Conservation (phyloP, 2,329 filamentous ascomycete genomes). For the Colletotrichum sp. region DNA sequence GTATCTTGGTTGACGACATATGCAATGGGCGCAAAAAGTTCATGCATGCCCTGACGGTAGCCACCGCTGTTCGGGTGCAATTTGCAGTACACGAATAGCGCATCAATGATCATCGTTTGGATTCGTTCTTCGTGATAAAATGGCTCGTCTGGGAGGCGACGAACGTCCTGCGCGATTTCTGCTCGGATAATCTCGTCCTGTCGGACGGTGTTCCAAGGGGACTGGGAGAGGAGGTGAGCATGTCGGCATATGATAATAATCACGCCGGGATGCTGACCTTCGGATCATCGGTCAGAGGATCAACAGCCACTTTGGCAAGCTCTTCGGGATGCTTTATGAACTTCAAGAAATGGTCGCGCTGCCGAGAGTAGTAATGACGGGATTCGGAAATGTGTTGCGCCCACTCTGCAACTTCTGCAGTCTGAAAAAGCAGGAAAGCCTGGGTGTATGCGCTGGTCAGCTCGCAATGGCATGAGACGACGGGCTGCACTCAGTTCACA, state of each 20-base stretch:
- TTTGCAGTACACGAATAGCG: constrained; percentile 95
- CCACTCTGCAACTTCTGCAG: constrained; percentile 71
- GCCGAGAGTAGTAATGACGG: constrained; percentile 74
- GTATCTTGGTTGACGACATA: constrained; percentile 86
- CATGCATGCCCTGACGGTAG: constrained; percentile 99
- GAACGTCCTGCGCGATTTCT: constrained; percentile 94
- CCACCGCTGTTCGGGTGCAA: constrained; percentile 83
- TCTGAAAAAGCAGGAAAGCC: constrained; percentile 82
- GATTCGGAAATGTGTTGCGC: constrained; percentile 68
- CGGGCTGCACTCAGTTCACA: not conserved
- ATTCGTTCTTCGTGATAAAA: constrained; percentile 84
- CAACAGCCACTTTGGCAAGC: constrained; percentile 70
- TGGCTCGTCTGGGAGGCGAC: constrained; percentile 87
- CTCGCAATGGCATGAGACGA: not conserved
- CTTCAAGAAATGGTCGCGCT: constrained; percentile 77
- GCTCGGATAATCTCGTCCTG: constrained; percentile 82
- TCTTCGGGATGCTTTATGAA: constrained; percentile 87
- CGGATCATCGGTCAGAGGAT: constrained; percentile 85
- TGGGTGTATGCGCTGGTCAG: constrained; percentile 36
- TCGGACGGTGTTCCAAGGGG: constrained; percentile 87
- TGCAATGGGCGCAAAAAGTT: constrained; percentile 87
- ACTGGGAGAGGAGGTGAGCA: constrained; percentile 62
- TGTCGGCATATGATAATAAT: not conserved
- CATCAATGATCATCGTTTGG: constrained; percentile 83
- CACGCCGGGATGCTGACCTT: constrained; percentile 42